phyloP scores from a whole-genome alignment of 148 eudicot genomes.

The Persicaria maculosa region DNA sequence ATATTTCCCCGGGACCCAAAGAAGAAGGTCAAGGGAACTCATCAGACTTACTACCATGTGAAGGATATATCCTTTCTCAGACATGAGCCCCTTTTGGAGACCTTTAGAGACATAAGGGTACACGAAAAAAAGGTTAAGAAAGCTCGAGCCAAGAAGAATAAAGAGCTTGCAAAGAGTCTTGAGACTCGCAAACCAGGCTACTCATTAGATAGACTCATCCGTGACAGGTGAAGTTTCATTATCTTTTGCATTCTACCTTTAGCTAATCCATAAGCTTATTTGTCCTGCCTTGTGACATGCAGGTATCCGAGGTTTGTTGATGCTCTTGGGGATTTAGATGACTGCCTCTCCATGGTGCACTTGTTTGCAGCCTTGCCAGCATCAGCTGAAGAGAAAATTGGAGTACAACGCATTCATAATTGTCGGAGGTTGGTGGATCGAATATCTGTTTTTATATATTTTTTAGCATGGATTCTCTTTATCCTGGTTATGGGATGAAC shows the following conservation, averaged over 20 bases:
- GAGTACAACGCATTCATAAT: conserved; percentile 66
- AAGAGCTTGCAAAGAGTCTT: conserved; percentile 61
- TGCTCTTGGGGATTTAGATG: conserved; percentile 89
- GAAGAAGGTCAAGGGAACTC: conserved; percentile 95
- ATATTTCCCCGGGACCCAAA: conserved; percentile 84
- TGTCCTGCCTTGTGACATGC: conserved; percentile 6
- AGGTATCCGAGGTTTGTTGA: conserved; percentile 94
- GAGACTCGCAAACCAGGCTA: conserved; percentile 51
- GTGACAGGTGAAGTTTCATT: conserved; percentile 56
- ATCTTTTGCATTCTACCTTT: conserved; percentile 4
- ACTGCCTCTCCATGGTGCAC: conserved; percentile 85
- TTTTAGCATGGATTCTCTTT: background rate
- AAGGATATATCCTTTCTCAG: conserved; percentile 73
- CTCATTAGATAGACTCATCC: conserved; percentile 57
- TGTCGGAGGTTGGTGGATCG: conserved; percentile 59
- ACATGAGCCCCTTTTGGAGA: conserved; percentile 74
- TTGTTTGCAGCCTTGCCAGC: conserved; percentile 93
- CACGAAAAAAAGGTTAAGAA: conserved; percentile 70
- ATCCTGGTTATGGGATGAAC: too few species aligned
- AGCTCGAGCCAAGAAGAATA: conserved; percentile 73
- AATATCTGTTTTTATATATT: background rate
- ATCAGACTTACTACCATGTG: conserved; percentile 88
- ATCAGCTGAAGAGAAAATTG: conserved; percentile 62
- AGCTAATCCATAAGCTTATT: background rate
- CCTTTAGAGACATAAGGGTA: conserved; percentile 59